These are phyloP conservation scores for Rhynchosporium secalis DNA, from an alignment of 2,329 filamentous ascomycete genomes.

Conservation along the genomic window DNA sequence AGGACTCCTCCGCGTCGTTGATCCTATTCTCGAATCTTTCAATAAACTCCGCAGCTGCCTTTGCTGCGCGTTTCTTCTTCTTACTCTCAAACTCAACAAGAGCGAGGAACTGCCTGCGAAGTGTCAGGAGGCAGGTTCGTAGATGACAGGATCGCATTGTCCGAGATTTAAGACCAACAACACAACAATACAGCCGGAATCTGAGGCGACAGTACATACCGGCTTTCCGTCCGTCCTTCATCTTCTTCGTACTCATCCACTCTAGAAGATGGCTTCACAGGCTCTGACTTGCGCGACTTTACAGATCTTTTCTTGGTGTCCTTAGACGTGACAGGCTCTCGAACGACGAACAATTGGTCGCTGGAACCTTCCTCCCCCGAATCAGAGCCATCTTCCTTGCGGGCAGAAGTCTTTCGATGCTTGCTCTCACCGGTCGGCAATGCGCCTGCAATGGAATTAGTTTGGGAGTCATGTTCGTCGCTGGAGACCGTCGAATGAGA, in stretches of 20 bases:
- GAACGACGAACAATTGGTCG: slow-evolving; percentile 13
- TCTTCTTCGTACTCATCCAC: slow-evolving; percentile 35
- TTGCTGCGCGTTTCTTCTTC: slow-evolving; percentile 29
- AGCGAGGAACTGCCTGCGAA: slow-evolving; percentile 30
- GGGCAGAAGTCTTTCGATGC: slow-evolving; percentile 20
- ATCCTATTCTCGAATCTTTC: slow-evolving; percentile 24
- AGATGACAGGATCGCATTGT: neutral
- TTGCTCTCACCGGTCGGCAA: slow-evolving; percentile 27
- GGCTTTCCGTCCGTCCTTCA: slow-evolving; percentile 32
- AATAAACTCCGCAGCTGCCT: slow-evolving; percentile 25
- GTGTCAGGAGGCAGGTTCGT: neutral
- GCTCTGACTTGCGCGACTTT: slow-evolving; percentile 30
- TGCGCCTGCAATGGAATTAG: slow-evolving; percentile 25
- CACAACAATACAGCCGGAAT: too few species aligned
- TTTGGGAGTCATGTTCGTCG: neutral
- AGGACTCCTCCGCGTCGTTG: slow-evolving; percentile 18
- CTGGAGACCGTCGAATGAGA: neutral
- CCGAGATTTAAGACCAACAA: neutral
- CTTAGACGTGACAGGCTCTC: slow-evolving; percentile 14
- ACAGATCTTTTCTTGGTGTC: slow-evolving; percentile 25
- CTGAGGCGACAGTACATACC: slow-evolving; percentile 28
- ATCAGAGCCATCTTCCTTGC: slow-evolving; percentile 13
- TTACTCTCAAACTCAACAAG: slow-evolving; percentile 29
- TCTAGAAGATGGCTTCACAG: slow-evolving; percentile 13
- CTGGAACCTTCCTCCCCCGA: slow-evolving; percentile 19